A percentile compares a stretch with the other conserved stretches of the same genome.
Conservation (phyloP, 352 stramenopile genomes). For the Peronosclerospora sorghi region DNA sequence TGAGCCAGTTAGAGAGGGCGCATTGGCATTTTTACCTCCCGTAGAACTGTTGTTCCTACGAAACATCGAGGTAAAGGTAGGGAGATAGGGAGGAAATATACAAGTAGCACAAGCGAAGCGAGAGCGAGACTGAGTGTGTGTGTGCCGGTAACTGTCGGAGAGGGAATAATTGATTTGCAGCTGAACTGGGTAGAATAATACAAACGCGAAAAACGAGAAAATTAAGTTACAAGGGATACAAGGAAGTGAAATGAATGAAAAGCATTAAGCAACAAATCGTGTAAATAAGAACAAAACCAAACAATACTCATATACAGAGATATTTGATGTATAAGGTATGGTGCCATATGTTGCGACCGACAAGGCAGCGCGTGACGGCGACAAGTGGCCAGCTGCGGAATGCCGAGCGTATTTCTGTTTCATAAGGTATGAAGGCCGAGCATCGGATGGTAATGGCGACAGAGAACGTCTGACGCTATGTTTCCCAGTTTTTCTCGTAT, state of each 20-base stretch:
- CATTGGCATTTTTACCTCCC: slow-evolving; percentile 11
- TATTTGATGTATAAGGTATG: background rate
- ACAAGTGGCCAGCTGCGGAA: slow-evolving; percentile 11
- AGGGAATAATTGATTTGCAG: slow-evolving; percentile 11
- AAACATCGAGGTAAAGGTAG: slow-evolving; percentile 17
- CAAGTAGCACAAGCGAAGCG: slow-evolving; percentile 15
- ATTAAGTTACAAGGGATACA: background rate
- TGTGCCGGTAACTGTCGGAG: slow-evolving; percentile 8
- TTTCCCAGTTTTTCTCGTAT: too few relatives aligned
- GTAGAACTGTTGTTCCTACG: slow-evolving; percentile 24
- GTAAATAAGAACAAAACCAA: background rate
- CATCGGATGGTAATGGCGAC: too few relatives aligned
- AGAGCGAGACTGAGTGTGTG: slow-evolving; percentile 6
- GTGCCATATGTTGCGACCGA: background rate
- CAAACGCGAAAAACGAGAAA: background rate
- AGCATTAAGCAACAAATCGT: background rate
- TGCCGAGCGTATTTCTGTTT: slow-evolving; percentile 3
- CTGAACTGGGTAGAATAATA: background rate
- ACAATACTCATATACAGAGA: background rate
- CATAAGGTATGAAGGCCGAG: slow-evolving; percentile 3
- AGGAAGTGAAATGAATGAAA: background rate
- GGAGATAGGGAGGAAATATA: background rate
- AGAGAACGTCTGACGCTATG: slow-evolving; percentile 9
- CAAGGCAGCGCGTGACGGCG: slow-evolving; percentile 10
- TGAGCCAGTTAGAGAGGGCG: slow-evolving; percentile 5